Base-by-base conservation (phyloP, 164 flowering plant genomes). In the Nymphaea thermarum region DNA sequence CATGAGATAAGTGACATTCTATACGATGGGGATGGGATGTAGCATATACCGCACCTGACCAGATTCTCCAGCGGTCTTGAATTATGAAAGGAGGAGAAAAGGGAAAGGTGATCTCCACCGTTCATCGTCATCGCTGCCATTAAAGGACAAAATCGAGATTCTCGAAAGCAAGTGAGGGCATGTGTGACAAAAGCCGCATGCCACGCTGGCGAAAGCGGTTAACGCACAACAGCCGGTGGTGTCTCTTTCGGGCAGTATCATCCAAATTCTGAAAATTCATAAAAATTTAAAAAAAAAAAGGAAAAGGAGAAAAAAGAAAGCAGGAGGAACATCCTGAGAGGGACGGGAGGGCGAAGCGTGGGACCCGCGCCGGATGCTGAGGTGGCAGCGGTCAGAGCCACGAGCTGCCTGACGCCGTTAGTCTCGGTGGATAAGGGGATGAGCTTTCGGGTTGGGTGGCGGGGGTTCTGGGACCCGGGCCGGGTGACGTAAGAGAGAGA, bases 181-280 rank as follows among this genome's bases (percentile, higher is more conserved):
- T 25, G 36, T 1, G 1, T 25, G 36, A 25, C 36, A 25, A 25
- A 25, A 25, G 36, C 36, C 36, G 36, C 36, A 1, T 25, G 75
- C 71, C 44, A 72, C 74, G 68, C 68, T 65, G 73, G 71, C 72
- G 74, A 70, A 43, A 65, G 73, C 72, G 68, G 75, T 36, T 44
- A 64, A 36, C 16, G 16, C 65, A 63, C 12, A 63, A 63, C 42
- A 4, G 18, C 43, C 14, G 1, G 7, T 61, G 25, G 16, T 63
- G 16, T 6, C 42, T 15, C 5, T 55, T 55, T 55, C 16, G 25
- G 5, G 25, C 10, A 25, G 17, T 18, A 18, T 63, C 2, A 15
- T n/a, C 3, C 8, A 25, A 25, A 25, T 25, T 25, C 36, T 25
- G 1, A 25, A 25, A 25, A 25, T 25, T 25, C 36, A 0, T 25